Evolutionary conservation across 1,284 basidiomycete species (phyloP).

Genomic region (Ceratobasidium sp.): DNA sequence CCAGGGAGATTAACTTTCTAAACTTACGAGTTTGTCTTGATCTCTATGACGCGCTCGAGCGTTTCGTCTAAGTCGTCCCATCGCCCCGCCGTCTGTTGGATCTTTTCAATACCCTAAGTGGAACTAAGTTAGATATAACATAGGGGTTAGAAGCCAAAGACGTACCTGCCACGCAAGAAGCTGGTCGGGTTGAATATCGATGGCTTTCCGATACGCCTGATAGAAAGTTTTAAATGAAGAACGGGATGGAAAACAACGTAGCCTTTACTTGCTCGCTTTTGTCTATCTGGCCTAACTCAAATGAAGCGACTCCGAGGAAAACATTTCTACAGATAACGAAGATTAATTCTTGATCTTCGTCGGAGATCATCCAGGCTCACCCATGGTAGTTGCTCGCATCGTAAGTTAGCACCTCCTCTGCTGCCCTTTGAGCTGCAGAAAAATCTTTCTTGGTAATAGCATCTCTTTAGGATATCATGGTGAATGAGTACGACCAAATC

Average conservation of each 20-base stretch:
- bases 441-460: constrained; percentile 81
- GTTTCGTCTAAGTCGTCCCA: constrained; percentile 71
- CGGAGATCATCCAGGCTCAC: constrained; percentile 63
- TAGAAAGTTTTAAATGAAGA: constrained; percentile 39
- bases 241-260: constrained; percentile 24
- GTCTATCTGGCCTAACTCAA: constrained; percentile 75
- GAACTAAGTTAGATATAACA: constrained; percentile 14
- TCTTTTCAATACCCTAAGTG: constrained; percentile 72
- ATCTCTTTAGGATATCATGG: too few species aligned
- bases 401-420: constrained; percentile 71
- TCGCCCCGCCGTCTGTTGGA: constrained; percentile 71
- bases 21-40: constrained; percentile 69
- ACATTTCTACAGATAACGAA: constrained; percentile 67
- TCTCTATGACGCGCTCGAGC: constrained; percentile 63
- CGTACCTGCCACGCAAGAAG: constrained; percentile 80
- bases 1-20: not conserved
- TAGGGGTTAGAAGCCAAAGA: constrained; percentile 38
- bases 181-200: constrained; percentile 69
- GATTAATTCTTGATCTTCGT: constrained; percentile 23
- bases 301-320: constrained; percentile 79
- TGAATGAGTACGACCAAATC: not conserved
- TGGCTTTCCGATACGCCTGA: constrained; percentile 81
- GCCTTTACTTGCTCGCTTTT: constrained; percentile 81
- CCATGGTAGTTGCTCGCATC: constrained; percentile 83
- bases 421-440: constrained; percentile 71